Conservation (phyloP, 2,329 filamentous ascomycete species). For the Aureobasidium sp. region DNA sequence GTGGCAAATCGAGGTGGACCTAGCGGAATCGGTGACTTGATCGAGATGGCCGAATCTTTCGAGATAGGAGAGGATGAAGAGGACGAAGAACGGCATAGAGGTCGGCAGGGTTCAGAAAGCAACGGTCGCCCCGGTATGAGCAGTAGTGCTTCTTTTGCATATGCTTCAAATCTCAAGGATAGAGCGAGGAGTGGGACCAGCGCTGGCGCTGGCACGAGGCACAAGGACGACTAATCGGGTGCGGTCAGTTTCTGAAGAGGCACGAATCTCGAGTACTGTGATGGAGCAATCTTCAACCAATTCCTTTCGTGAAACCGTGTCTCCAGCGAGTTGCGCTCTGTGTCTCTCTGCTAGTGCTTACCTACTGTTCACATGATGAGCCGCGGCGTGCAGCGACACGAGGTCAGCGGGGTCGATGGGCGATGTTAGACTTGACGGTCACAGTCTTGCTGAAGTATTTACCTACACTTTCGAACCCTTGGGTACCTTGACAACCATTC, state of each 20-base stretch:
- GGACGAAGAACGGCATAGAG: constrained; percentile 24
- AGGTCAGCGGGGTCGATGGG: neutral
- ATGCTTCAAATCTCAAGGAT: constrained; percentile 19
- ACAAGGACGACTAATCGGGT: constrained; percentile 27
- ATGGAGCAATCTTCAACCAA: neutral
- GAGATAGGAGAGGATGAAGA: constrained; percentile 32
- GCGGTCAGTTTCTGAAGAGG: neutral
- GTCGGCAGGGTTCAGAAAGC: constrained; percentile 22
- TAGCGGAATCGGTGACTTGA: constrained; percentile 53
- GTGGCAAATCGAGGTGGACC: constrained; percentile 25
- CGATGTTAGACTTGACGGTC: neutral
- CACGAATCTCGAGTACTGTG: neutral
- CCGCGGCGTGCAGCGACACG: neutral
- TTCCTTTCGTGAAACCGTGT: neutral
- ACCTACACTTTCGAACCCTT: neutral
- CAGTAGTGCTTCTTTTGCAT: constrained; percentile 25
- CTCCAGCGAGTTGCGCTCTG: neutral
- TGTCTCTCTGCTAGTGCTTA: neutral
- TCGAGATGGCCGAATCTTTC: constrained; percentile 61
- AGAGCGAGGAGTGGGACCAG: constrained; percentile 21
- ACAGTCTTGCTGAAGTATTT: neutral
- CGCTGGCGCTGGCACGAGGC: constrained; percentile 22
- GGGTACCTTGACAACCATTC: neutral
- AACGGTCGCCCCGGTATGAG: constrained; percentile 18
- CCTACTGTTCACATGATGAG: neutral